These are phyloP conservation scores for Xanthoceras sorbifolium DNA, from an alignment of 345 rosid species.

Conservation along the genomic window DNA sequence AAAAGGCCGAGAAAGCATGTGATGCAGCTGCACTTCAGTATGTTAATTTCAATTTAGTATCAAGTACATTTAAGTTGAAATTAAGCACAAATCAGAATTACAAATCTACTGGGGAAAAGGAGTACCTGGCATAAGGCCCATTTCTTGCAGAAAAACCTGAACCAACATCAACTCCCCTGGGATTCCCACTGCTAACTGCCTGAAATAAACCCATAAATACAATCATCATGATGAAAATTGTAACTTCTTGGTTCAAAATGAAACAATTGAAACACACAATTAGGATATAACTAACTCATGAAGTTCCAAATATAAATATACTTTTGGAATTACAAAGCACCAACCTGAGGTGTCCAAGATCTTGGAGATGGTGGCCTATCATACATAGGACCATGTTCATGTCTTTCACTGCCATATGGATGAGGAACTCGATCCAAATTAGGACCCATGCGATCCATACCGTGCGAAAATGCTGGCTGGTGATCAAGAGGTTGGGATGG, in stretches of 20 bases:
- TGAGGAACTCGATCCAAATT: slow-evolving; percentile 41
- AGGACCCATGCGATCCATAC: slow-evolving; percentile 40
- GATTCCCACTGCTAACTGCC: slow-evolving; percentile 49
- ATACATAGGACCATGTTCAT: slow-evolving; percentile 65
- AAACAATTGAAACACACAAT: neutral
- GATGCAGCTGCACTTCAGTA: neutral
- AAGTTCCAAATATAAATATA: neutral
- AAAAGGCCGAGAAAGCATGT: neutral
- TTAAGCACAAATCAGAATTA: neutral
- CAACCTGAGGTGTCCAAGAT: slow-evolving; percentile 76
- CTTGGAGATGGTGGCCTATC: slow-evolving; percentile 72
- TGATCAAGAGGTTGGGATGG: slow-evolving; percentile 47
- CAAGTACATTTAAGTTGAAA: neutral
- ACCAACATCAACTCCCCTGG: slow-evolving; percentile 57
- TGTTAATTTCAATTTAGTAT: too few relatives aligned
- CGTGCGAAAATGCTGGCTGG: slow-evolving; percentile 50
- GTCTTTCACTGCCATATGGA: slow-evolving; percentile 52
- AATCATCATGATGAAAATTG: neutral
- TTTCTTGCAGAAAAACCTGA: slow-evolving; percentile 51
- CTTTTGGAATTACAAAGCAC: slow-evolving; percentile 14
- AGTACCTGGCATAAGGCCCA: slow-evolving; percentile 57
- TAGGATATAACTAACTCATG: neutral
- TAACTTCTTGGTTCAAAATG: neutral
- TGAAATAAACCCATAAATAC: slow-evolving; percentile 24
- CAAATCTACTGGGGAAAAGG: slow-evolving; percentile 9